Evolutionary conservation across 176 grass and related monocot genomes (phyloP).

Genomic region (Miscanthus lutarioriparius): DNA sequence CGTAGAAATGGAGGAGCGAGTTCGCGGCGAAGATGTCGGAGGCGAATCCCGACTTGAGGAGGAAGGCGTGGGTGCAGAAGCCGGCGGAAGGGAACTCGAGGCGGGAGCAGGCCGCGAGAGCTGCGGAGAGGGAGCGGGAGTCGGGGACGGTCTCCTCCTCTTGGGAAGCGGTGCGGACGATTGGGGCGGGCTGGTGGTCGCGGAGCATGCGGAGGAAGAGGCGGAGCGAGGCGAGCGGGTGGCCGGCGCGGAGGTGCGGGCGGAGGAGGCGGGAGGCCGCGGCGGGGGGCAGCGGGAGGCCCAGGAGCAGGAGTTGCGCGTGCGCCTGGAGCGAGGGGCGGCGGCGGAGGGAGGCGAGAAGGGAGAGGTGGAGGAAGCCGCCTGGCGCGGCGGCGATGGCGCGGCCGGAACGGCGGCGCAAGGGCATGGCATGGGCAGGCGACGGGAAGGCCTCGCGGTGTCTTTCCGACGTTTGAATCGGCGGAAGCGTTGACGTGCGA

Average conservation of each 20-base stretch:
- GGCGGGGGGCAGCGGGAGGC: conserved; percentile 44
- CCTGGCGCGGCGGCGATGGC: conserved; percentile 22
- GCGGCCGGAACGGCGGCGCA: conserved; percentile 37
- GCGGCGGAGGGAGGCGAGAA: conserved; percentile 37
- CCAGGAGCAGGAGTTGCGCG: conserved; percentile 54
- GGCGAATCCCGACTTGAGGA: conserved; percentile 48
- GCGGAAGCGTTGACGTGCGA: neutral
- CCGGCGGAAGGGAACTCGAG: conserved; percentile 33
- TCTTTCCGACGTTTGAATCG: conserved; percentile 4
- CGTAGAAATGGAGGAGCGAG: conserved; percentile 54
- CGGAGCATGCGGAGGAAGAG: conserved; percentile 38
- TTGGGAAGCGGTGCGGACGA: neutral
- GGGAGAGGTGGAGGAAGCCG: conserved; percentile 54
- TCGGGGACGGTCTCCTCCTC: neutral
- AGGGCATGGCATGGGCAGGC: conserved; percentile 25
- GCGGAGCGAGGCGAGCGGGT: conserved; percentile 41
- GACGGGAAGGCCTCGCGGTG: neutral
- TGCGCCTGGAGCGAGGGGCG: conserved; percentile 44
- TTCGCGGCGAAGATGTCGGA: conserved; percentile 47
- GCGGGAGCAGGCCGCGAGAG: conserved; percentile 39
- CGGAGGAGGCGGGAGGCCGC: conserved; percentile 46
- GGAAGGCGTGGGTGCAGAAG: conserved; percentile 47
- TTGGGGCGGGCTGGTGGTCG: neutral
- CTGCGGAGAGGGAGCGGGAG: conserved; percentile 38
- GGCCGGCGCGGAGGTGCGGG: conserved; percentile 45